These are phyloP conservation scores for Pestalotiopsis sp. DNA, from an alignment of 2,329 filamentous ascomycete species.

Conservation along the genomic window DNA sequence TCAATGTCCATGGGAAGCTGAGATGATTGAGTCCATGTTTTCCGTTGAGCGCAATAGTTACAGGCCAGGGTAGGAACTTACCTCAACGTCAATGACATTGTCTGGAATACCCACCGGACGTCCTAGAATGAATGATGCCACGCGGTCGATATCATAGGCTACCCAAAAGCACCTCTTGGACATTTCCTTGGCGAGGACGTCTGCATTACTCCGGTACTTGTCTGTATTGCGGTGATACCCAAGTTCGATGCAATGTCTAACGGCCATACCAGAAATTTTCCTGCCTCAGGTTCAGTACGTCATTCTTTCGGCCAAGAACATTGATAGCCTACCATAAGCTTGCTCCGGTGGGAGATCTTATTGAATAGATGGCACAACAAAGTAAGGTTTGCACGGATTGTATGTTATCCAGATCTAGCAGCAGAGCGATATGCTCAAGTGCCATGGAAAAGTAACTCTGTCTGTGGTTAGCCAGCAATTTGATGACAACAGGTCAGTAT, in stretches of 20 bases:
- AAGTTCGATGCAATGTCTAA: constrained; percentile 33
- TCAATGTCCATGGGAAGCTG: constrained; percentile 31
- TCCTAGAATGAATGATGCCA: constrained; percentile 23
- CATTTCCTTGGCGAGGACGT: constrained; percentile 22
- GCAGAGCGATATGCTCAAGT: background rate
- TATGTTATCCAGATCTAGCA: constrained; percentile 23
- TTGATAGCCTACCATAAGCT: constrained; percentile 24
- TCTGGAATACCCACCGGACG: constrained; percentile 27
- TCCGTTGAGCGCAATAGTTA: background rate
- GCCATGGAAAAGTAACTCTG: constrained; percentile 7
- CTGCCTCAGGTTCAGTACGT: constrained; percentile 11
- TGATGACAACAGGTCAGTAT: background rate
- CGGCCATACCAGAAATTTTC: constrained; percentile 29
- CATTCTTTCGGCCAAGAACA: background rate
- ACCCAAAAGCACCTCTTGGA: constrained; percentile 28
- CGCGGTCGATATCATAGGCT: constrained; percentile 25
- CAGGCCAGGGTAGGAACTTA: background rate
- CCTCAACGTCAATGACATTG: constrained; percentile 29
- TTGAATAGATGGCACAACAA: constrained; percentile 31
- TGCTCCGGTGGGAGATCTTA: constrained; percentile 25
- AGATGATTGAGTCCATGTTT: background rate
- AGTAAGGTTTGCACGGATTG: constrained; percentile 34
- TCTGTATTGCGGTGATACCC: constrained; percentile 29
- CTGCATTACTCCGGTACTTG: constrained; percentile 1
- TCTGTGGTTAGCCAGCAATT: background rate